Conservation (phyloP, 2,329 filamentous ascomycete species). For the Aspergillus sp. region DNA sequence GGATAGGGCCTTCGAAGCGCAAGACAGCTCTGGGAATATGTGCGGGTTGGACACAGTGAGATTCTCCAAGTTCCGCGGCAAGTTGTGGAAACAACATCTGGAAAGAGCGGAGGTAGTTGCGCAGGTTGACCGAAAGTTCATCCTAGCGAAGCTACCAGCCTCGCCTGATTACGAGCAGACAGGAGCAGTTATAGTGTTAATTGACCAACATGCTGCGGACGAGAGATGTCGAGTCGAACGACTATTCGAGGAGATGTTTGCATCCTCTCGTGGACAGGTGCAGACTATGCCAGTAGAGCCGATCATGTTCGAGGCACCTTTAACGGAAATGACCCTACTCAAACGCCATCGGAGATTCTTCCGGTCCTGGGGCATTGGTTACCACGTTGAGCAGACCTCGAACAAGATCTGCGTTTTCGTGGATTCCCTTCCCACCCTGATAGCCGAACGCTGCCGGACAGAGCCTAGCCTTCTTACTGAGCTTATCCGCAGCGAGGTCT, state of each 20-base stretch:
- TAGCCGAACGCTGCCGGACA: slow-evolving; percentile 64
- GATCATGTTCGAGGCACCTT: slow-evolving; percentile 57
- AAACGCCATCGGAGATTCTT: slow-evolving; percentile 50
- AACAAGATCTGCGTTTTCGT: slow-evolving; percentile 25
- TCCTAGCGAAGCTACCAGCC: slow-evolving; percentile 55
- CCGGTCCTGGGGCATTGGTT: slow-evolving; percentile 64
- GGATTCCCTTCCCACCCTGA: slow-evolving; percentile 57
- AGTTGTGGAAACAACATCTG: slow-evolving; percentile 56
- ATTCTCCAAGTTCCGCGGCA: slow-evolving; percentile 25
- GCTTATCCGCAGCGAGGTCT: slow-evolving; percentile 66
- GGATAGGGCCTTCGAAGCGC: slow-evolving; percentile 7
- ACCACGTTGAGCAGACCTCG: slow-evolving; percentile 37
- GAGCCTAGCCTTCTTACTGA: slow-evolving; percentile 66
- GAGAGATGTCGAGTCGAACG: slow-evolving; percentile 74
- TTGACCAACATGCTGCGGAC: slow-evolving; percentile 93
- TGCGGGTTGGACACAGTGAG: slow-evolving; percentile 15
- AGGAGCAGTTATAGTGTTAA: slow-evolving; percentile 54
- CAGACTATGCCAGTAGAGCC: slow-evolving; percentile 30
- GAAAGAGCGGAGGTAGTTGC: slow-evolving; percentile 57
- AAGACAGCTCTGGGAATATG: slow-evolving; percentile 15
- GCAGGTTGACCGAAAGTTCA: slow-evolving; percentile 86
- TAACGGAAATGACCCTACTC: slow-evolving; percentile 54
- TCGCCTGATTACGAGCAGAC: neutral
- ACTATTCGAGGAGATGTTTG: slow-evolving; percentile 54
- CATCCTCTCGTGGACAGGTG: slow-evolving; percentile 5